Percentiles rank a stretch among this genome's conserved stretches.
These are phyloP conservation scores for Lumnitzera racemosa DNA, from an alignment of 345 rosid species.

Conservation along the genomic window DNA sequence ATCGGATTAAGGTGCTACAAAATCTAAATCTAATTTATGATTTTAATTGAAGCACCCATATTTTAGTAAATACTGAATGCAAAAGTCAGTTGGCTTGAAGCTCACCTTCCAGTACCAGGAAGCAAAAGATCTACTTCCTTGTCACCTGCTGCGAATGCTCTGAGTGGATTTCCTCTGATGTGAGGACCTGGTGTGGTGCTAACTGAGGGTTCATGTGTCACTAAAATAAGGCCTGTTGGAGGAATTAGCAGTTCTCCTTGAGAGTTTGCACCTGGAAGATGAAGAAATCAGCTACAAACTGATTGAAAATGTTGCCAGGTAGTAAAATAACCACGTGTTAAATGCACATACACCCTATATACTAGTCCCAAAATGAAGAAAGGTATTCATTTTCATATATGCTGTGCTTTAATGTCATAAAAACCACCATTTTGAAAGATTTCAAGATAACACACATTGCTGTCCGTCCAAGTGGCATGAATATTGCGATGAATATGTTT, in stretches of 20 bases:
- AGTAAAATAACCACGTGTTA: not conserved
- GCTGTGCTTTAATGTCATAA: too few species aligned
- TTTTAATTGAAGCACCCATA: too few species aligned
- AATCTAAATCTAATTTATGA: too few species aligned
- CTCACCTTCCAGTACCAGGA: constrained; percentile 78
- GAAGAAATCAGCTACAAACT: constrained; percentile 10
- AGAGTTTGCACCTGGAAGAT: constrained; percentile 29
- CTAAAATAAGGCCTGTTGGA: constrained; percentile 55
- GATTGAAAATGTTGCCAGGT: not conserved
- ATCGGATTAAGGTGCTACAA: too few species aligned
- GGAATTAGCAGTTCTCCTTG: constrained; percentile 50
- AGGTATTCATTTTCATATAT: too few species aligned
- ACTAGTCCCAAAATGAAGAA: too few species aligned
- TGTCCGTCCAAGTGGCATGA: too few species aligned
- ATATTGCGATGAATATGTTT: too few species aligned
- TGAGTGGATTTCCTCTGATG: constrained; percentile 69
- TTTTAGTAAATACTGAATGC: not conserved
- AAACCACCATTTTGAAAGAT: too few species aligned
- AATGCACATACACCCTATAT: too few species aligned
- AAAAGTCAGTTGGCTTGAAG: not conserved
- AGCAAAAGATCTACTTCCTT: constrained; percentile 82
- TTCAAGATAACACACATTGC: too few species aligned
- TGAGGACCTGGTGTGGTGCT: constrained; percentile 77
- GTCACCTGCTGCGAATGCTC: constrained; percentile 64
- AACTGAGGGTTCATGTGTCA: constrained; percentile 74